Base-by-base conservation (phyloP, 2,329 filamentous ascomycete species). In the Ceratocystis cubensis region DNA sequence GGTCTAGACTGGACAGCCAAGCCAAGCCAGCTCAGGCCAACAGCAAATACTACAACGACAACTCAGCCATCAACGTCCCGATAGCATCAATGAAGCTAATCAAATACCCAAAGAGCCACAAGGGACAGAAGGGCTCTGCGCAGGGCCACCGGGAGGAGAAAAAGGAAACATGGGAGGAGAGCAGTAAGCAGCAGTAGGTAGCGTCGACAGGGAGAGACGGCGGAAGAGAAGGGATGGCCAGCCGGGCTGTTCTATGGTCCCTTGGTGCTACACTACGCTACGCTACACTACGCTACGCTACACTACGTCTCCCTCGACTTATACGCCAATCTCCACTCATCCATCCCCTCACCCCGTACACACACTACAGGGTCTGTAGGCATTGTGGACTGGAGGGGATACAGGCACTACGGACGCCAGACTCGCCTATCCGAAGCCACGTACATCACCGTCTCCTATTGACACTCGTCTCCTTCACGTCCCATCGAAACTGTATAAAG, bases 401-500 rank as follows among this genome's bases (percentile, higher is more conserved):
- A 22, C n/a, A n/a, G 48, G 25, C 3, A 22, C n/a, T 20, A 48
- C 46, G 46, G 46, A 48, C 5, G 20, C 17, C 6, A 22, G 20
- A 2, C 22, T 2, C 53, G 4, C 53, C 25, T 15, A 7, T 28
- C 22, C 25, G 22, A 7, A 57, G 22, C 15, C 28, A 57, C 13
- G n/a, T 37, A 33, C 56, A 59, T 59, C 25, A 17, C 13, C 56
- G n/a, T 7, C 25, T 37, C 25, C 17, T 28, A 25, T 13, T 30
- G 53, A 1, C 48, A 20, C 48, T 22, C 46, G 46, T 22, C 46
- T 22, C n/a, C 17, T 22, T 22, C 48, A 10, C 5, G n/a, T 13
- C 20, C n/a, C 48, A 50, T 50, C 2, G 4, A 28, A 59, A 6
- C 59, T 57, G 61, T 68, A 68, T 68, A 68, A 68, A 68, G 64